These are phyloP conservation scores for Quercus phellos DNA, from an alignment of 331 rosid genomes.

Conservation along the genomic window DNA sequence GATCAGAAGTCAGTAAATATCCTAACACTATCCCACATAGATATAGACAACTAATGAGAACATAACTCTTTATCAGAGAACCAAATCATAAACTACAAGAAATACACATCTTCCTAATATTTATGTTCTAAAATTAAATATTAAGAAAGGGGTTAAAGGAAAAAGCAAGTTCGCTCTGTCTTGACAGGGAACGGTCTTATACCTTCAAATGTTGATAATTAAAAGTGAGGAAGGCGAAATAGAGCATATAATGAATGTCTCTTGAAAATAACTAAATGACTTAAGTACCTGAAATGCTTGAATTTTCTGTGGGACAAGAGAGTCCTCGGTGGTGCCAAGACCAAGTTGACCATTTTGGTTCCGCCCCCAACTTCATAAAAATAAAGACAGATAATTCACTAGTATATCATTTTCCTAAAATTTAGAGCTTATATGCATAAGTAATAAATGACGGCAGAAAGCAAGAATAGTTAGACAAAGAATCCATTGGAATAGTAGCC, in stretches of 20 bases:
- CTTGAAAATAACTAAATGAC: constrained; percentile 5
- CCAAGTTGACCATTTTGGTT: constrained; percentile 98
- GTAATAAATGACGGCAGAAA: neutral
- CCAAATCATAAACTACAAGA: neutral
- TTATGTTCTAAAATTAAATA: neutral
- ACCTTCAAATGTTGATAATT: neutral
- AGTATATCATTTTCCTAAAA: neutral
- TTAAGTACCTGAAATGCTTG: constrained; percentile 65
- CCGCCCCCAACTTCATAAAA: constrained; percentile 81
- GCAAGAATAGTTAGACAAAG: neutral
- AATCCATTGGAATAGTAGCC: neutral
- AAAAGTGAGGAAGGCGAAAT: constrained; percentile 3
- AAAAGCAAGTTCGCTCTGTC: neutral
- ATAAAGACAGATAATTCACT: constrained; percentile 2
- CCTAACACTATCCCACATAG: neutral
- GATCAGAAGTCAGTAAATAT: neutral
- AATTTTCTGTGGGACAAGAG: constrained; percentile 79
- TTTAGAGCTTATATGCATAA: neutral
- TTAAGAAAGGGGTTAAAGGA: neutral
- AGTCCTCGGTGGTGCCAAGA: constrained; percentile 76
- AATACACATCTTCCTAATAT: neutral
- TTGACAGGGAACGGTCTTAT: neutral
- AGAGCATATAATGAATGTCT: constrained; percentile 19
- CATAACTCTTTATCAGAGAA: neutral
- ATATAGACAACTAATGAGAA: neutral